Base-by-base conservation (phyloP, 768 basidiomycete species). In the Phylloporus arenicola region DNA sequence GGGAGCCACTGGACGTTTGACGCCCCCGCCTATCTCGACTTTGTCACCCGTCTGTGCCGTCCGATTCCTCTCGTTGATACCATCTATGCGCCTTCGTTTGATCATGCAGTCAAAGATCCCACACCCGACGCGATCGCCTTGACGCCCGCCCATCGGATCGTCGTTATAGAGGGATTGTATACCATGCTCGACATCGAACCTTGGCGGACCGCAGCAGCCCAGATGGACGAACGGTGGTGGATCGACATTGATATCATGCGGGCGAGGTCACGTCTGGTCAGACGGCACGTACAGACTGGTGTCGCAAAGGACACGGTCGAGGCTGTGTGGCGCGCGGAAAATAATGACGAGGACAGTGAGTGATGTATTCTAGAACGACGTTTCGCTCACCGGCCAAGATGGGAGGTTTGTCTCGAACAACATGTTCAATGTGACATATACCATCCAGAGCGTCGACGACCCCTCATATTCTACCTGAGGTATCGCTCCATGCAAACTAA, bases 1-100 rank as follows among this genome's bases (percentile, higher is more conserved):
- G 94, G 94, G 3, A 83, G 77, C 13, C 88, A 92, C 57, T 95
- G 92, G 87, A 96, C 93, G 2, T 97, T 97, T 60, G 85, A 96
- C 57, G 82, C 79, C 6, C 56, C 64, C n/a, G 73, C 75, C 22
- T 96, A 92, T 65, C 77, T 82, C 47, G 60, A 73, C 0, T 94
- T 94, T 58, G 70, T 93, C 12, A 69, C 68, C 14, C 63, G 71
- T 12, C 70, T 96, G 9, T 78, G 81, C 17, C 48, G 65, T 29
- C 72, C 70, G 22, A 34, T 43, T 13, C 66, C 8, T 27, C n/a
- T 9, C 1, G 25, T 6, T 22, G 12, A 12, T 22, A 55, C 69
- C 24, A 67, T 84, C 57, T 77, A 76, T 11, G 92, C 89, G 22
- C 92, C 91, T 0, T 84, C 88, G 0, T 97, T 96, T 65, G 81